Percentiles rank a stretch among this genome's conserved stretches.
Evolutionary conservation across 345 rosid genomes (phyloP).

Genomic region (Pugionium dolabratum): DNA sequence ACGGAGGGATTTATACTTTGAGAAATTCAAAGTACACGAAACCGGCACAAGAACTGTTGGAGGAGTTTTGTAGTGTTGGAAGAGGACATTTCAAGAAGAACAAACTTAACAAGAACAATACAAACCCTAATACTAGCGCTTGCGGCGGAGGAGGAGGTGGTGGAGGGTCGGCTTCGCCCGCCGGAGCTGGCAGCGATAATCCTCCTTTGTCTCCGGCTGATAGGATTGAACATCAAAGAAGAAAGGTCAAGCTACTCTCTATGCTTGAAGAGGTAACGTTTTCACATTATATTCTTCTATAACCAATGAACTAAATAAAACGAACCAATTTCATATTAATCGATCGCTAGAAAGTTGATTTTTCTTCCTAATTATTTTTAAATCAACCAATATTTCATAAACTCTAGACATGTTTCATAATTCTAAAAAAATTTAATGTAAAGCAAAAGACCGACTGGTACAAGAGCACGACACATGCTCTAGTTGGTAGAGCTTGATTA

Average conservation of each 20-base stretch:
- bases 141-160: conserved; percentile 21
- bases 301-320: conserved; percentile 22
- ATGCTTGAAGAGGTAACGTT: conserved; percentile 92
- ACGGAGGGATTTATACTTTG: conserved; percentile 40
- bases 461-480: conserved; percentile 57
- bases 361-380: conserved; percentile 5
- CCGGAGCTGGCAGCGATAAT: conserved; percentile 41
- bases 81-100: conserved; percentile 48
- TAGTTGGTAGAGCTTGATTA: conserved; percentile 53
- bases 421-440: conserved; percentile 8
- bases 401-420: not conserved
- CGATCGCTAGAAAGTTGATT: not conserved
- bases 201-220: conserved; percentile 67
- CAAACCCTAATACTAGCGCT: conserved; percentile 44
- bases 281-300: conserved; percentile 17
- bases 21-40: conserved; percentile 64
- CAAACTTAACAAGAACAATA: conserved; percentile 30
- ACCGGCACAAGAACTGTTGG: conserved; percentile 83
- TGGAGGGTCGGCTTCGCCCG: conserved; percentile 33
- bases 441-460: conserved; percentile 56
- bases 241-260: conserved; percentile 82
- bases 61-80: conserved; percentile 90
- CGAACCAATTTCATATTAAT: not conserved
- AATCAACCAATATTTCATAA: conserved; percentile 13
- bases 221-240: conserved; percentile 85